These are phyloP conservation scores for Lophiotrema nucula DNA, from an alignment of 495 filamentous ascomycete species.

Conservation along the genomic window DNA sequence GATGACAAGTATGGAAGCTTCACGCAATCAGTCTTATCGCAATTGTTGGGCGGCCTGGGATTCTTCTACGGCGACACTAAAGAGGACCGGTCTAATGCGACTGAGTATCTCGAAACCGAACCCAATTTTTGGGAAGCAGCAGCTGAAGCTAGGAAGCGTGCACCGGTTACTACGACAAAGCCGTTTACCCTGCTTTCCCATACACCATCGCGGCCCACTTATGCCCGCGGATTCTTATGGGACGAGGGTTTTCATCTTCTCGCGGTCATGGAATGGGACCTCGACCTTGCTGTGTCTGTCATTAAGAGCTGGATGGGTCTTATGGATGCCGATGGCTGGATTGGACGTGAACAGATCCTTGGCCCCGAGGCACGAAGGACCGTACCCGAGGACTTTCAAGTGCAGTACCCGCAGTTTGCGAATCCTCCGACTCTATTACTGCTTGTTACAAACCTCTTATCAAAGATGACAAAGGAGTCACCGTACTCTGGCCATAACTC, in stretches of 20 bases:
- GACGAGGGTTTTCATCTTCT: conserved; percentile 95
- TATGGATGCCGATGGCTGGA: conserved; percentile 97
- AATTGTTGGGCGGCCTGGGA: conserved; percentile 87
- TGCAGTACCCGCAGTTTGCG: conserved; percentile 94
- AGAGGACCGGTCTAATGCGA: conserved; percentile 81
- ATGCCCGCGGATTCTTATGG: conserved; percentile 93
- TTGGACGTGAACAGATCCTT: conserved; percentile 91
- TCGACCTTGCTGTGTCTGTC: conserved; percentile 80
- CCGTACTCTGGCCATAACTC: neutral
- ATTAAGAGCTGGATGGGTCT: conserved; percentile 90
- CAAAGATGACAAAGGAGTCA: neutral
- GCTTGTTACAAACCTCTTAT: neutral
- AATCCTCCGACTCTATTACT: conserved; percentile 89
- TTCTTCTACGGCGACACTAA: conserved; percentile 85
- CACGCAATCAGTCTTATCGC: conserved; percentile 69
- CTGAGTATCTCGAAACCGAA: conserved; percentile 90
- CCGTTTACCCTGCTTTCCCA: conserved; percentile 86
- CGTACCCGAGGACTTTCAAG: conserved; percentile 86
- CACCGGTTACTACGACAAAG: conserved; percentile 65
- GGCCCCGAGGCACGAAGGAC: conserved; percentile 89
- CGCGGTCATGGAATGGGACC: conserved; percentile 87
- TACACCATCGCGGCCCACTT: conserved; percentile 89
- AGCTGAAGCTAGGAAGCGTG: conserved; percentile 38
- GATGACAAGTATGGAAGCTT: neutral
- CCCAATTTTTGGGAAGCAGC: conserved; percentile 96